Evolutionary conservation across 176 grass and related monocot species (phyloP).

Genomic region (bread wheat (Triticum aestivum)): DNA sequence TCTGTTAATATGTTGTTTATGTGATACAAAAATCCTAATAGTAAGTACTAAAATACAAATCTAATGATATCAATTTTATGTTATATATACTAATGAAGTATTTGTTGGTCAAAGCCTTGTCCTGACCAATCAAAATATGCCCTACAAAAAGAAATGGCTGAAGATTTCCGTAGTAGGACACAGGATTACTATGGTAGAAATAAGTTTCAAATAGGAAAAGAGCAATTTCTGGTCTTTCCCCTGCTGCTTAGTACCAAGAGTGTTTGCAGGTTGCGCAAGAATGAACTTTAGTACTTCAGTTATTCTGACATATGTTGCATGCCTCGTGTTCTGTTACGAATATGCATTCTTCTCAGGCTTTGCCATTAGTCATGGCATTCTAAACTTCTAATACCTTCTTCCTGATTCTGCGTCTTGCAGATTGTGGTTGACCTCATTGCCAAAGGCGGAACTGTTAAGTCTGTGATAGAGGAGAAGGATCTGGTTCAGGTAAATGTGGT

Average conservation of each 20-base stretch:
- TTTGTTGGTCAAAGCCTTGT: background rate
- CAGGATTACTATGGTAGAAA: background rate
- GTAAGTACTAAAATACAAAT: background rate
- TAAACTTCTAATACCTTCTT: background rate
- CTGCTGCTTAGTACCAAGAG: background rate
- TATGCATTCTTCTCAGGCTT: background rate
- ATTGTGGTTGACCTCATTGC: conserved; percentile 75
- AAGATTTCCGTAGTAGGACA: background rate
- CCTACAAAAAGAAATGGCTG: background rate
- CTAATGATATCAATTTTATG: background rate
- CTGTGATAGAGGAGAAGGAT: conserved; percentile 88
- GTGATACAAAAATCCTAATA: background rate
- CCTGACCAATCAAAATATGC: background rate
- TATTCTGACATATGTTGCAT: background rate
- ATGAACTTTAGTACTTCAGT: background rate
- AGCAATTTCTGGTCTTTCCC: background rate
- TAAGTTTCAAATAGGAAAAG: background rate
- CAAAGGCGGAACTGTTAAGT: conserved; percentile 81
- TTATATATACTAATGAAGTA: background rate
- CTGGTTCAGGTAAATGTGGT: conserved; percentile 73
- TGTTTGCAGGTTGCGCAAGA: background rate
- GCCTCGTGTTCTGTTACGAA: background rate
- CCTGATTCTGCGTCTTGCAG: conserved; percentile 38
- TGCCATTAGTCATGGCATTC: background rate
- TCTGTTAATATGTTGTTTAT: background rate